Conservation (phyloP, 108 stramenopile species). For the Parmales sp. region DNA sequence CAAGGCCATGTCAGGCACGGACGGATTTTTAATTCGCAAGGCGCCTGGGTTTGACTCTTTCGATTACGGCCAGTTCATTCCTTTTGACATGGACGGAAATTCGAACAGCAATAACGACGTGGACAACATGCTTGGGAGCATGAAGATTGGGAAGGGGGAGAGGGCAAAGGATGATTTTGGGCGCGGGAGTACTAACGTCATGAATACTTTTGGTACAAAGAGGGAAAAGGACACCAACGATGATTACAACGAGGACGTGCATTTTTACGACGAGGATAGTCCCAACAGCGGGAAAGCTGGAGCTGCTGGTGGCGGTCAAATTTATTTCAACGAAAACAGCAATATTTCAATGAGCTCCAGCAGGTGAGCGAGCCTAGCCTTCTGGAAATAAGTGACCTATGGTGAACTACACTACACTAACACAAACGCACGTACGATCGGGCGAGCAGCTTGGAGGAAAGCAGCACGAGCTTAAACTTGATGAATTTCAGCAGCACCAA, state of each 20-base stretch:
- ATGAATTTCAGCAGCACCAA: background rate
- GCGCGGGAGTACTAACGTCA: background rate
- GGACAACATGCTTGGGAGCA: too few relatives aligned
- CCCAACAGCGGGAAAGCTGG: too few relatives aligned
- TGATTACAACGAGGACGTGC: background rate
- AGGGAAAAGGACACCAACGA: background rate
- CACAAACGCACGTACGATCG: too few relatives aligned
- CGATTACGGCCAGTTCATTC: conserved; percentile 25
- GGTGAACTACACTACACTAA: too few relatives aligned
- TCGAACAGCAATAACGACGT: background rate
- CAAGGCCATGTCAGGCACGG: background rate
- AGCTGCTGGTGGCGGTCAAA: too few relatives aligned
- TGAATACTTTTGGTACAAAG: background rate
- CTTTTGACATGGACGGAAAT: background rate
- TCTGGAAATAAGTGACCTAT: too few relatives aligned
- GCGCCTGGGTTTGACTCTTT: conserved; percentile 22
- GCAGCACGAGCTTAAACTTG: background rate
- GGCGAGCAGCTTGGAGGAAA: background rate
- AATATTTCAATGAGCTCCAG: conserved; percentile 7
- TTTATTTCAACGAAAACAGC: too few relatives aligned
- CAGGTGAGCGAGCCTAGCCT: too few relatives aligned
- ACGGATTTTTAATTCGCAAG: conserved; percentile 20
- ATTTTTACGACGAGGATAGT: background rate
- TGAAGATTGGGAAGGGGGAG: background rate
- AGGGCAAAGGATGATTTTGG: background rate